Evolutionary conservation across 1,284 basidiomycete species (phyloP).

Genomic region (Fomitiporia mediterranea): DNA sequence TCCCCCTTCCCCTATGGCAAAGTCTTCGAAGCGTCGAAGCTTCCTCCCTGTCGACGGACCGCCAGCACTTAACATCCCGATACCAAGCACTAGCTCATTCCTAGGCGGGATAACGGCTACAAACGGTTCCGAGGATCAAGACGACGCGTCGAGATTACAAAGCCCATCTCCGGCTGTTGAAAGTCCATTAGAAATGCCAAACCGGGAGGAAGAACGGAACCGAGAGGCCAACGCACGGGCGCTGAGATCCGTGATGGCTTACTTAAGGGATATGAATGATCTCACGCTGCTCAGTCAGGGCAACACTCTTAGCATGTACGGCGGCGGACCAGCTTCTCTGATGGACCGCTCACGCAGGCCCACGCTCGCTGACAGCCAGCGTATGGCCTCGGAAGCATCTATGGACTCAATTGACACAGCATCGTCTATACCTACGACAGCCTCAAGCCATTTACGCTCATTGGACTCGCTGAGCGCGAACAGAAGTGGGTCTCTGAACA

Average conservation of each 20-base stretch:
- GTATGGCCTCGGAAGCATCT: conserved; percentile 45
- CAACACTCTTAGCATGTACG: conserved; percentile 51
- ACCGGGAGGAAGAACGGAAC: conserved; percentile 64
- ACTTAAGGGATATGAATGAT: conserved; percentile 93
- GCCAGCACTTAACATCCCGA: conserved; percentile 45
- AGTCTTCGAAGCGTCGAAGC: conserved; percentile 69
- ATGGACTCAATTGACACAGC: conserved; percentile 27
- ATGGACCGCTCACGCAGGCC: conserved; percentile 54
- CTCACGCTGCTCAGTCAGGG: conserved; percentile 55
- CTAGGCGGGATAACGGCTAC: conserved; percentile 47
- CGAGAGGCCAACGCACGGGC: conserved; percentile 71
- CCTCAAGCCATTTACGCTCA: conserved; percentile 53
- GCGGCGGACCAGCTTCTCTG: conserved; percentile 40
- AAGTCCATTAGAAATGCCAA: conserved; percentile 42
- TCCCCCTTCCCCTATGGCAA: conserved; percentile 41
- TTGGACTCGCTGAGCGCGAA: conserved; percentile 52
- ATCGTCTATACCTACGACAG: conserved; percentile 31
- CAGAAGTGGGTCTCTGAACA: conserved; percentile 57
- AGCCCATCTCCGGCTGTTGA: conserved; percentile 42
- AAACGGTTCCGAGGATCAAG: conserved; percentile 39
- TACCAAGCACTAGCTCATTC: conserved; percentile 61
- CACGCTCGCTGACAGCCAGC: conserved; percentile 53
- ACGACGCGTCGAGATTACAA: conserved; percentile 32
- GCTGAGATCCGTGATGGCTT: conserved; percentile 88
- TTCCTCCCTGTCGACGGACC: conserved; percentile 78